These are phyloP conservation scores for Fusarium chlamydosporum DNA, from an alignment of 2,329 filamentous ascomycete genomes.

Conservation along the genomic window DNA sequence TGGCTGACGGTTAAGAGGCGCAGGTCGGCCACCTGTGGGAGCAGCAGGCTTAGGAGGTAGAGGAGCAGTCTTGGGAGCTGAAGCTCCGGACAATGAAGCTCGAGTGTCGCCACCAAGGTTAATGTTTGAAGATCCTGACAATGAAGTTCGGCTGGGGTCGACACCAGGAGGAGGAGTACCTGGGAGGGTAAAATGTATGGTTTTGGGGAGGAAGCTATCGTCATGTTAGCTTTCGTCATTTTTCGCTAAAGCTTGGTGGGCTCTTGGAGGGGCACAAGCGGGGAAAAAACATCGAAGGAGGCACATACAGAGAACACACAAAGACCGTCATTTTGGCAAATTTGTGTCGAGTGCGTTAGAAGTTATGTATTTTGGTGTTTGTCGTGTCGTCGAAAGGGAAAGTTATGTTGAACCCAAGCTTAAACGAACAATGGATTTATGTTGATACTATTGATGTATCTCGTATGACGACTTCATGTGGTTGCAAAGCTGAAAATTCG, in stretches of 20 bases:
- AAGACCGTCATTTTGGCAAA: slow-evolving; percentile 58
- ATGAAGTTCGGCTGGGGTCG: slow-evolving; percentile 50
- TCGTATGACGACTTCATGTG: slow-evolving; percentile 51
- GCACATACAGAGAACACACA: slow-evolving; percentile 59
- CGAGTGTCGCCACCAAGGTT: slow-evolving; percentile 29
- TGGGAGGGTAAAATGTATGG: slow-evolving; percentile 85
- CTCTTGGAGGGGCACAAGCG: slow-evolving; percentile 32
- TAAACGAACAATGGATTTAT: slow-evolving; percentile 22
- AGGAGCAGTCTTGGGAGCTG: slow-evolving; percentile 33
- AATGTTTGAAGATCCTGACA: slow-evolving; percentile 48
- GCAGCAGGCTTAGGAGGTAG: slow-evolving; percentile 18
- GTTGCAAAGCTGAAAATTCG: slow-evolving; percentile 10
- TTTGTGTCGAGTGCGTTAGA: slow-evolving; percentile 22
- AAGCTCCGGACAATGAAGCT: slow-evolving; percentile 50
- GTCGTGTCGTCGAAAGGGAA: slow-evolving; percentile 18
- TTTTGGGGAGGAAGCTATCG: slow-evolving; percentile 89
- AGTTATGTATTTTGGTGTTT: slow-evolving; percentile 13
- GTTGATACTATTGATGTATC: slow-evolving; percentile 33
- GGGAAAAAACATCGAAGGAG: slow-evolving; percentile 26
- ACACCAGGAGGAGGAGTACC: slow-evolving; percentile 62
- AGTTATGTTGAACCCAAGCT: slow-evolving; percentile 6
- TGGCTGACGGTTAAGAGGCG: slow-evolving; percentile 58
- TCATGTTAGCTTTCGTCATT: slow-evolving; percentile 33
- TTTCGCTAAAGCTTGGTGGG: slow-evolving; percentile 25
- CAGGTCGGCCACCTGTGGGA: slow-evolving; percentile 44